Base-by-base conservation (phyloP, 495 filamentous ascomycete species). In the Talaromyces borbonicus region DNA sequence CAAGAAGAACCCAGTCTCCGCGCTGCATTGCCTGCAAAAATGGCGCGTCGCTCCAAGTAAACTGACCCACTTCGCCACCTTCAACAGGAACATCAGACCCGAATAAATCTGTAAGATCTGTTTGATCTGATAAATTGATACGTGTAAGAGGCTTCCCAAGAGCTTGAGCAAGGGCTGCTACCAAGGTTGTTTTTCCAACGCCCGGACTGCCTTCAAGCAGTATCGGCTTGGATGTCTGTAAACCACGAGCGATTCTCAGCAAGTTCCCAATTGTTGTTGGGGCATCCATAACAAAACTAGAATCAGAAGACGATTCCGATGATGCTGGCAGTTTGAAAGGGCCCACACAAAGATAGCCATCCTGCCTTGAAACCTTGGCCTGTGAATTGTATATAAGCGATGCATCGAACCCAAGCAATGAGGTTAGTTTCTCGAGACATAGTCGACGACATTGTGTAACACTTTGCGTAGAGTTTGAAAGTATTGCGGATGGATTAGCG, bases 91-190 rank as follows among this genome's bases (percentile, higher is more conserved):
- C 86, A 70, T 99, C 93, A 4, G 90, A 95, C 30, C 93, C 93
- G 62, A 99, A 99, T 8, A 99, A 66, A 57, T 99, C 93, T 70
- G 95, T 92, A 16, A 99, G 67, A 54, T 99, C 93, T 1, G 93
- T 96, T 63, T 99, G 93, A 50, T 97, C 93, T 0, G 92, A 96
- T 47, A 99, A 71, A 56, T 99, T 99, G 60, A 99, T 95, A 49
- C 93, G 78, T 18, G 85, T 93, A 32, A 99, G 69, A 14, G 84
- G 79, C 42, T 81, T 80, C 15, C 87, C 86, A 51, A 85, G 77
- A 20, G 84, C 79, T 50, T 73, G 73, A 1, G 92, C 85, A 40
- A 97, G 72, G 4, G 89, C 90, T 15, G 81, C 81, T 4, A 99
- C 74, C 6, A 99, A 75, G 12, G 88, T 93, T 0, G 93, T 99